Percentiles rank a stretch among this genome's conserved stretches.
Conservation (phyloP, 441 rosid genomes). For the Aquilaria agallochum region DNA sequence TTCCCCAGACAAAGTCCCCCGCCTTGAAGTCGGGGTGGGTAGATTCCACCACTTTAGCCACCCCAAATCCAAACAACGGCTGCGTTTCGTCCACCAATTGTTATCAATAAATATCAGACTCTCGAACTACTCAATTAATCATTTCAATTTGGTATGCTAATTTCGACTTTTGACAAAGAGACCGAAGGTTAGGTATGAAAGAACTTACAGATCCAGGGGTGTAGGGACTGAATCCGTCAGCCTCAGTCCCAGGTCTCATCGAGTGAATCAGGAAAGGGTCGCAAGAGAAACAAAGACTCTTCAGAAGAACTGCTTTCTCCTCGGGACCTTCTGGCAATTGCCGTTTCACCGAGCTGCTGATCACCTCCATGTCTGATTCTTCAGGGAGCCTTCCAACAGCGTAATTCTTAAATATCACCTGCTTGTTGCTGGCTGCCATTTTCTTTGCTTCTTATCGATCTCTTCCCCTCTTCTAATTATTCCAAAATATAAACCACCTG, state of each 20-base stretch:
- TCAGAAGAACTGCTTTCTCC: conserved; percentile 9
- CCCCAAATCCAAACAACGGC: conserved; percentile 34
- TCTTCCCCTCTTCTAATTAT: too few relatives aligned
- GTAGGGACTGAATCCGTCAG: too few relatives aligned
- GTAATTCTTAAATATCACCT: conserved; percentile 30
- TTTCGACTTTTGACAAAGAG: too few relatives aligned
- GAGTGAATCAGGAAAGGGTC: conserved; percentile 25
- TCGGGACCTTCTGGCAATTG: conserved; percentile 4
- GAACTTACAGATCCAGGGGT: too few relatives aligned
- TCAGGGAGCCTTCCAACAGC: conserved; percentile 23
- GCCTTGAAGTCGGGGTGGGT: conserved; percentile 29
- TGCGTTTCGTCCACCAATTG: neutral
- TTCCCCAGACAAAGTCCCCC: conserved; percentile 36
- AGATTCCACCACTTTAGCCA: conserved; percentile 35
- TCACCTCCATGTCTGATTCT: conserved; percentile 30
- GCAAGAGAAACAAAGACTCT: conserved; percentile 29
- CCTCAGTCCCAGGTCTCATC: conserved; percentile 6
- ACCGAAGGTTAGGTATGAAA: too few relatives aligned
- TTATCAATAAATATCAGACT: too few relatives aligned
- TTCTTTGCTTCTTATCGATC: too few relatives aligned
- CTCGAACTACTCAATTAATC: too few relatives aligned
- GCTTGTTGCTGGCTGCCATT: conserved; percentile 25
- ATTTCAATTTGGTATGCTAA: too few relatives aligned
- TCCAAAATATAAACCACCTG: too few relatives aligned
- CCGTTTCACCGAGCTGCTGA: conserved; percentile 2